Evolutionary conservation across 2,329 filamentous ascomycete genomes (phyloP).

Genomic region (Polychaeton citri): DNA sequence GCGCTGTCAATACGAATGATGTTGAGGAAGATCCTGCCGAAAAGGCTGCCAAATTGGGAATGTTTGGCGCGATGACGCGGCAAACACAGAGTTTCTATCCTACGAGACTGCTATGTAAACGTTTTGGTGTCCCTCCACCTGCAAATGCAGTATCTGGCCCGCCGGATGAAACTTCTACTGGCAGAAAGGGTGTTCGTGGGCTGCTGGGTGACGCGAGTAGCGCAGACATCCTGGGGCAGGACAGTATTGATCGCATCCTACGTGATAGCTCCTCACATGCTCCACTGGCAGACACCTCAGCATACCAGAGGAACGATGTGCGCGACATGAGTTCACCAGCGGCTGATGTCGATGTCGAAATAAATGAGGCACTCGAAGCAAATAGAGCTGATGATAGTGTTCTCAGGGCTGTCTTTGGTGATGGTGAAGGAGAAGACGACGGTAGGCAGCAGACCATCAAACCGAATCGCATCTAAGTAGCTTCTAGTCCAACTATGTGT

Average conservation of each 20-base stretch:
- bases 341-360: constrained; percentile 51
- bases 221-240: constrained; percentile 41
- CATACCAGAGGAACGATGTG: no score
- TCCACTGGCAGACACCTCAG: no score
- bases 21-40: constrained; percentile 57
- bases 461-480: no score
- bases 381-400: constrained; percentile 65
- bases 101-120: constrained; percentile 75
- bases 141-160: constrained; percentile 43
- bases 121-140: constrained; percentile 77
- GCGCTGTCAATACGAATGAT: not conserved
- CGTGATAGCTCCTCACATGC: constrained; percentile 25
- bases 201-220: constrained; percentile 36
- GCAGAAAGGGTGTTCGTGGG: constrained; percentile 16
- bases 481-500: no score
- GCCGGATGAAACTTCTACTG: constrained; percentile 18
- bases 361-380: constrained; percentile 66
- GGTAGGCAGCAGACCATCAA: not conserved
- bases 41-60: constrained; percentile 74
- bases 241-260: constrained; percentile 43
- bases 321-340: constrained; percentile 2
- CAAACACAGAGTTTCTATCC: constrained; percentile 61
- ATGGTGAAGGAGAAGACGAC: constrained; percentile 45
- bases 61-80: constrained; percentile 85
- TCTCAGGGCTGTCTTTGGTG: constrained; percentile 87